Conservation (phyloP, 2,329 filamentous ascomycete species). For the Teratosphaeria viscida region DNA sequence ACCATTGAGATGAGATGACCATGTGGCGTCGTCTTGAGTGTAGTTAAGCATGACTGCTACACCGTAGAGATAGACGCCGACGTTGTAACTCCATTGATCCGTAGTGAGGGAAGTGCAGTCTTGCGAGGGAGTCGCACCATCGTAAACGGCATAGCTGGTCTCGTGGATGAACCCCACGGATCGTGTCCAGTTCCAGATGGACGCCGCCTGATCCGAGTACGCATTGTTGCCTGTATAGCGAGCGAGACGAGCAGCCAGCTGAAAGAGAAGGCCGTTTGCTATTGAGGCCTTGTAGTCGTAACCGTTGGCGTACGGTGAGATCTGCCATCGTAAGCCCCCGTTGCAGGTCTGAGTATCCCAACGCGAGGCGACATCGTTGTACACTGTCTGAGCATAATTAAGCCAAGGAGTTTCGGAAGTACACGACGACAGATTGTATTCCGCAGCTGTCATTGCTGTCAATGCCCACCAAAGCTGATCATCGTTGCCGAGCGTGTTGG, state of each 20-base stretch:
- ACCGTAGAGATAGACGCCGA: conserved; percentile 35
- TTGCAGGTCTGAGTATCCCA: conserved; percentile 25
- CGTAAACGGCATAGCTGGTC: conserved; percentile 40
- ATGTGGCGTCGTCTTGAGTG: conserved; percentile 1
- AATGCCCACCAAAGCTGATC: conserved; percentile 49
- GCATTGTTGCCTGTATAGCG: conserved; percentile 31
- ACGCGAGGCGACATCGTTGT: conserved; percentile 24
- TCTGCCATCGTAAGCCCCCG: conserved; percentile 27
- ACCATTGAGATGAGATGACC: conserved; percentile 16
- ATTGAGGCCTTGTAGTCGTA: conserved; percentile 37
- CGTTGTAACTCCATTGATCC: conserved; percentile 39
- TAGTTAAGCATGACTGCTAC: conserved; percentile 38
- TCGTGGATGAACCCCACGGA: conserved; percentile 47
- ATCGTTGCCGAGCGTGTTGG: conserved; percentile 36
- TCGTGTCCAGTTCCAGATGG: conserved; percentile 32
- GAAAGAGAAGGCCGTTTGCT: conserved; percentile 37
- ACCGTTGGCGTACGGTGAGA: conserved; percentile 29
- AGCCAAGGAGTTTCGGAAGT: conserved; percentile 31
- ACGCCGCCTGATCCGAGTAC: conserved; percentile 40
- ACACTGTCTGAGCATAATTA: conserved; percentile 30
- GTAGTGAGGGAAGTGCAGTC: conserved; percentile 36
- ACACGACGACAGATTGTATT: conserved; percentile 37
- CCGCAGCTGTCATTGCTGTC: conserved; percentile 44
- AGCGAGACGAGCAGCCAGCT: conserved; percentile 29
- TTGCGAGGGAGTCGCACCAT: conserved; percentile 33